Evolutionary conservation across 2,329 filamentous ascomycete genomes (phyloP), one percentile per base, ranked within the genome.

Genomic region (Coniochaeta ligniaria): DNA sequence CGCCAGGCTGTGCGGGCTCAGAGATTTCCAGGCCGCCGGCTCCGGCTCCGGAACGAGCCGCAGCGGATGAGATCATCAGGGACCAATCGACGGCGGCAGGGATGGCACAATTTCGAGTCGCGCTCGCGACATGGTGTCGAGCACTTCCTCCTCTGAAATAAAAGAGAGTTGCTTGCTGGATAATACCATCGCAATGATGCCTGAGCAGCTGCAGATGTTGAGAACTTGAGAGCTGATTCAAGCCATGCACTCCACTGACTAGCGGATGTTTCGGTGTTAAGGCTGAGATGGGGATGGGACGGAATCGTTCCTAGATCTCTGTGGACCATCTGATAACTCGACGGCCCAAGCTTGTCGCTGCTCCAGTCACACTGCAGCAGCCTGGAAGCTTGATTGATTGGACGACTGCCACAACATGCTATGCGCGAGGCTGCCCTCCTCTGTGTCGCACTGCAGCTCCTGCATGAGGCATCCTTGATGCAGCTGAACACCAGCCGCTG

Each of bases 41-140:
- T 56, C 54, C 54, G 54, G 31, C 54, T 36, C 54, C 54, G 54
- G 54, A 36, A 38, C 22, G 47, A 52, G 47, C 47, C 54, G 31
- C 54, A n/a, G n/a, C 28, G 33, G 54, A 56, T 56, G 54, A 56
- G 31, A 22, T 24, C 54, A 56, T 56, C 31, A 22, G 31, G 54
- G 54, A 35, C 54, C 54, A 56, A 56, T 56, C 20, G 50, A 55
- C 3, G 33, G 9, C 11, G n/a, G n/a, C 20, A 22, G 2, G 43
- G 3, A 47, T 47, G 2, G 20, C 43, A 47, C 14, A 47, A 47
- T 47, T 22, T 12, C 43, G 20, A 47, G 20, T 4, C 43, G 24
- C 43, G 11, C 8, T 47, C 12, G 24, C 20, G 22, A 47, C 43
- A 47, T 47, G 38, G 52, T 22, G 43, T 9, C 2, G 43, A 47